phyloP scores from a whole-genome alignment of 2,329 filamentous ascomycete genomes.

The Gyromitra esculenta region DNA sequence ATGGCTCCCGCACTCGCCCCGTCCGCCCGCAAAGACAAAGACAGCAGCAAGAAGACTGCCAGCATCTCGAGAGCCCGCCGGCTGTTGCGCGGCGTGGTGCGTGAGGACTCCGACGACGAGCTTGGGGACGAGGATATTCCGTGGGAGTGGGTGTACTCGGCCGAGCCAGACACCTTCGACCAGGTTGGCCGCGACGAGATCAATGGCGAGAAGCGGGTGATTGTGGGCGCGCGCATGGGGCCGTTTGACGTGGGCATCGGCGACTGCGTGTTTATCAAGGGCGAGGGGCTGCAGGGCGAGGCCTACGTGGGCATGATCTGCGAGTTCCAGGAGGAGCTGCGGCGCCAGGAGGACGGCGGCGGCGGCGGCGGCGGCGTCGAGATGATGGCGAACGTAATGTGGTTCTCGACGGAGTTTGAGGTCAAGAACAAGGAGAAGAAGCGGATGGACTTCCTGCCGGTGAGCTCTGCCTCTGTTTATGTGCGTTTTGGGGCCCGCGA shows the following conservation, averaged over 20 bases:
- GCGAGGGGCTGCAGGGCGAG: constrained; percentile 79
- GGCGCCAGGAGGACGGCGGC: constrained; percentile 64
- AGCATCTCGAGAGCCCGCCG: constrained; percentile 61
- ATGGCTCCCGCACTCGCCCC: constrained; percentile 12
- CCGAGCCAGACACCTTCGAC: constrained; percentile 31
- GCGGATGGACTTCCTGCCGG: constrained; percentile 77
- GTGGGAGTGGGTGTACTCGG: constrained; percentile 80
- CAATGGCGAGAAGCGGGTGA: constrained; percentile 62
- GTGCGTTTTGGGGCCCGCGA: not conserved
- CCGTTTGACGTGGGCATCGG: constrained; percentile 81
- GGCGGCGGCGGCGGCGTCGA: constrained; percentile 67
- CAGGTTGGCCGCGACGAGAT: constrained; percentile 27
- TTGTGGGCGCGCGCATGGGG: constrained; percentile 84
- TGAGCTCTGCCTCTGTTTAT: constrained; percentile 60
- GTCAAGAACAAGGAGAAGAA: constrained; percentile 85
- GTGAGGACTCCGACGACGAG: constrained; percentile 90
- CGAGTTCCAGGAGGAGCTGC: constrained; percentile 69
- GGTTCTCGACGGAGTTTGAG: constrained; percentile 93
- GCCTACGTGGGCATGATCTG: constrained; percentile 92
- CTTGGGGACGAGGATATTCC: constrained; percentile 75
- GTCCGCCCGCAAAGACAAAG: not conserved
- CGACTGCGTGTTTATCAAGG: constrained; percentile 86
- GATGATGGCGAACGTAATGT: constrained; percentile 89
- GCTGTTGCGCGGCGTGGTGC: constrained; percentile 68
- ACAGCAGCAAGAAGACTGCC: not conserved